Evolutionary conservation across 2,329 filamentous ascomycete species (phyloP).

Genomic region (Cladosporium sp.): DNA sequence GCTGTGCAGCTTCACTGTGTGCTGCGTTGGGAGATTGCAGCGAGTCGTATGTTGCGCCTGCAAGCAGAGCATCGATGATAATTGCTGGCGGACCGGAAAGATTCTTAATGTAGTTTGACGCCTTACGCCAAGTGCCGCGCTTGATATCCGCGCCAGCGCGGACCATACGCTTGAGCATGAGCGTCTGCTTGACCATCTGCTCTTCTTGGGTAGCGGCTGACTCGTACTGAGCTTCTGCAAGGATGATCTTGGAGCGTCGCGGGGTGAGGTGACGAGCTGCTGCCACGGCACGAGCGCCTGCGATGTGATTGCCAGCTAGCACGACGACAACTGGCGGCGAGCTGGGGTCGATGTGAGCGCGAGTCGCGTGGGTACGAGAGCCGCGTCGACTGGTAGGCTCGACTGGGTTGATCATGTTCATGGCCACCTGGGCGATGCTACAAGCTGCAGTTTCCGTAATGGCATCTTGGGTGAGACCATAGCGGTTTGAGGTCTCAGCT

Average conservation of each 20-base stretch:
- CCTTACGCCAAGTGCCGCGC: conserved; percentile 51
- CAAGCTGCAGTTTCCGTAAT: conserved; percentile 89
- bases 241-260: conserved; percentile 72
- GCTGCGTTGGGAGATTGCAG: conserved; percentile 48
- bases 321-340: conserved; percentile 64
- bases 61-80: conserved; percentile 84
- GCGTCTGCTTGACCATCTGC: conserved; percentile 73
- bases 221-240: conserved; percentile 82
- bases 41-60: conserved; percentile 84
- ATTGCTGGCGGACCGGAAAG: conserved; percentile 66
- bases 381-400: conserved; percentile 19
- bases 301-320: conserved; percentile 93
- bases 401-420: conserved; percentile 37
- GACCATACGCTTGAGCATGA: conserved; percentile 75
- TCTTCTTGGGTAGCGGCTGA: conserved; percentile 76
- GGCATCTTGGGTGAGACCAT: conserved; percentile 82
- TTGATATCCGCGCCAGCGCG: conserved; percentile 57
- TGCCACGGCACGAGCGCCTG: conserved; percentile 76
- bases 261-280: conserved; percentile 83
- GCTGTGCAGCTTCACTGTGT: conserved; percentile 60
- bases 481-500: conserved; percentile 81
- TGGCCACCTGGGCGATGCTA: conserved; percentile 78
- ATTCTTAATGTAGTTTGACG: conserved; percentile 50
- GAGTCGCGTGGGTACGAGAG: conserved; percentile 25
- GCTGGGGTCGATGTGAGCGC: conserved; percentile 44